These are phyloP conservation scores for Monosporozyma siamensis DNA, from an alignment of 805 yeast genomes.

Conservation along the genomic window DNA sequence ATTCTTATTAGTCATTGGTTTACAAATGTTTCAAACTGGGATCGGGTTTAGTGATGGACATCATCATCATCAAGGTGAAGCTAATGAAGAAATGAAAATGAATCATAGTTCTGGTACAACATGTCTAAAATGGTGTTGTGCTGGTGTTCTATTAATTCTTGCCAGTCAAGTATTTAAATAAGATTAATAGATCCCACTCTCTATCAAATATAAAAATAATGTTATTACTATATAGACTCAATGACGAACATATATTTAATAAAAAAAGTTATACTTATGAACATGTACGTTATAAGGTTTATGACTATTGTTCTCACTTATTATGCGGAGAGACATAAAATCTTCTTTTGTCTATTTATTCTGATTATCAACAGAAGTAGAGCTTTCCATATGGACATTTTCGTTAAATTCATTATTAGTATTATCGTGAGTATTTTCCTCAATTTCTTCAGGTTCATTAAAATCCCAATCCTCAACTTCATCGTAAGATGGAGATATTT, in stretches of 20 bases:
- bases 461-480: slow-evolving; percentile 1
- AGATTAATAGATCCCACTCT: no score
- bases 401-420: not conserved
- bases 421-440: not conserved
- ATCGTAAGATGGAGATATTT: not conserved
- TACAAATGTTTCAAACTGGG: slow-evolving; percentile 81
- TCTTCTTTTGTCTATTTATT: not conserved
- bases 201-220: no score
- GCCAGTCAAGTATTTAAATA: slow-evolving; percentile 11
- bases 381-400: no score
- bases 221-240: no score
- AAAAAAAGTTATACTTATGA: not conserved
- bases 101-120: slow-evolving; percentile 28
- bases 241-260: not conserved
- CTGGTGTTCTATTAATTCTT: slow-evolving; percentile 26
- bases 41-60: slow-evolving; percentile 71
- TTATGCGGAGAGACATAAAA: not conserved
- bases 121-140: slow-evolving; percentile 30
- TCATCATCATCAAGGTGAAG: slow-evolving; percentile 27
- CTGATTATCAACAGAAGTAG: no score
- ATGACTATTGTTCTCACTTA: not conserved
- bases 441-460: not conserved
- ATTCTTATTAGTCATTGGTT: slow-evolving; percentile 67
- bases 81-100: slow-evolving; percentile 15
- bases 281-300: no score